These are phyloP conservation scores for Chiua virens DNA, from an alignment of 768 basidiomycete species.

Conservation along the genomic window DNA sequence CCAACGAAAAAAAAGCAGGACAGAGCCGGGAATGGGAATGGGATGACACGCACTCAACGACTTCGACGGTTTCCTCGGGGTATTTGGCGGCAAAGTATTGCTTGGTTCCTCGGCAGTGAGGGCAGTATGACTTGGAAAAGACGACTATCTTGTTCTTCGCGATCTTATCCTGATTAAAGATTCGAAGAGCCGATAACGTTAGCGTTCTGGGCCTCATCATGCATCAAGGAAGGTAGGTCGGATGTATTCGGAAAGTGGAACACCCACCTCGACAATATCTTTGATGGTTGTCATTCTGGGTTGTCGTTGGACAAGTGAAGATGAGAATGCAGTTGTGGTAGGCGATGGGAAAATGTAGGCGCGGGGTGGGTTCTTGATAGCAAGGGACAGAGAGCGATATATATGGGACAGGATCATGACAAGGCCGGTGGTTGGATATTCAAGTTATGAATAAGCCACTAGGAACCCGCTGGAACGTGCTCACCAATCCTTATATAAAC, in stretches of 20 bases:
- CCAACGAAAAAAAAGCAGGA: too few relatives aligned
- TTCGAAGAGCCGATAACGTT: constrained; percentile 36
- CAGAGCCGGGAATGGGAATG: background rate
- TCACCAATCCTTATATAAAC: too few relatives aligned
- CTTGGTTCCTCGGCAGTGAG: constrained; percentile 53
- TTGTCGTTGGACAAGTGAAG: constrained; percentile 15
- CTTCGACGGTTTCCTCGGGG: constrained; percentile 35
- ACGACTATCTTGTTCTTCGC: constrained; percentile 50
- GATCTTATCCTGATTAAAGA: constrained; percentile 46
- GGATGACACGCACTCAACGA: constrained; percentile 48
- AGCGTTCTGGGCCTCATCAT: background rate
- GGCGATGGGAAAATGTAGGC: background rate
- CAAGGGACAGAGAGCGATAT: constrained; percentile 20
- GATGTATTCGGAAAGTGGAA: too few relatives aligned
- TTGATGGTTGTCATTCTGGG: constrained; percentile 28
- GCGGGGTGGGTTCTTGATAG: constrained; percentile 6
- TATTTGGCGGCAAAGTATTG: constrained; percentile 41
- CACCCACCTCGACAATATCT: constrained; percentile 42
- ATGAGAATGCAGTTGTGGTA: constrained; percentile 33
- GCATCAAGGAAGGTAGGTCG: too few relatives aligned
- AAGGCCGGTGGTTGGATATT: background rate
- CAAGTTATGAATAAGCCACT: background rate
- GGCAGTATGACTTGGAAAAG: constrained; percentile 62
- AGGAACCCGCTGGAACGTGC: too few relatives aligned
- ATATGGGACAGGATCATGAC: constrained; percentile 17